Percentiles rank a stretch among this genome's conserved stretches.
Conservation (phyloP, 177 flowering plant species). For the Vitis hybrid region DNA sequence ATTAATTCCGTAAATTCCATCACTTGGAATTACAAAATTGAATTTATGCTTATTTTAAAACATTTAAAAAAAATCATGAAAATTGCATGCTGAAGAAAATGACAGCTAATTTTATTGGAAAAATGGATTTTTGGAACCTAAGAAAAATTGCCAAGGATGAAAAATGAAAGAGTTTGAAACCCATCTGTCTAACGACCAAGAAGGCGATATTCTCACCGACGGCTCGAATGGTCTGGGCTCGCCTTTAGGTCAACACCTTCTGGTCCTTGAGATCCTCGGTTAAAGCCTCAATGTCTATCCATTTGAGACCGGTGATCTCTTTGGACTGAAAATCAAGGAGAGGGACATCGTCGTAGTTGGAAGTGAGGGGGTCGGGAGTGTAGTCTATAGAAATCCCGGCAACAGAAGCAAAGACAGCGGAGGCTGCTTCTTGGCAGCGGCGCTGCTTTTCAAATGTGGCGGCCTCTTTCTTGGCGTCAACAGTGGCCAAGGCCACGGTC, state of each 20-base stretch:
- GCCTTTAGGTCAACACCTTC: constrained; percentile 61
- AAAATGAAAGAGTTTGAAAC: constrained; percentile 35
- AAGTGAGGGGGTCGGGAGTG: constrained; percentile 47
- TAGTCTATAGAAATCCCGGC: constrained; percentile 1
- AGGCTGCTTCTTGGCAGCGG: constrained; percentile 39
- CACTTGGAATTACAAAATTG: no score
- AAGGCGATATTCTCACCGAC: constrained; percentile 81
- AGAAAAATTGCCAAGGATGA: no score
- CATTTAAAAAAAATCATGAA: no score
- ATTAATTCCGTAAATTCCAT: no score
- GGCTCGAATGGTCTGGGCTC: constrained; percentile 68
- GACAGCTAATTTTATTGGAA: no score
- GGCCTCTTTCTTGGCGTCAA: constrained; percentile 61
- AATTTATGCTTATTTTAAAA: no score
- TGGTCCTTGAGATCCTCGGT: constrained; percentile 38
- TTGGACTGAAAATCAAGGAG: constrained; percentile 63
- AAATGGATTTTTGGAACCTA: no score
- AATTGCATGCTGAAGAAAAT: no score
- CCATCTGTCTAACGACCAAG: constrained; percentile 68
- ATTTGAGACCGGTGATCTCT: constrained; percentile 40
- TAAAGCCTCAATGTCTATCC: constrained; percentile 56
- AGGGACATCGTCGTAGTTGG: constrained; percentile 73
- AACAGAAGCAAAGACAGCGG: constrained; percentile 20
- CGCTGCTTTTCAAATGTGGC: constrained; percentile 44
- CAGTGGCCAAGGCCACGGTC: no score